Evolutionary conservation across 345 rosid species (phyloP).

Genomic region (Citropsis articulata): DNA sequence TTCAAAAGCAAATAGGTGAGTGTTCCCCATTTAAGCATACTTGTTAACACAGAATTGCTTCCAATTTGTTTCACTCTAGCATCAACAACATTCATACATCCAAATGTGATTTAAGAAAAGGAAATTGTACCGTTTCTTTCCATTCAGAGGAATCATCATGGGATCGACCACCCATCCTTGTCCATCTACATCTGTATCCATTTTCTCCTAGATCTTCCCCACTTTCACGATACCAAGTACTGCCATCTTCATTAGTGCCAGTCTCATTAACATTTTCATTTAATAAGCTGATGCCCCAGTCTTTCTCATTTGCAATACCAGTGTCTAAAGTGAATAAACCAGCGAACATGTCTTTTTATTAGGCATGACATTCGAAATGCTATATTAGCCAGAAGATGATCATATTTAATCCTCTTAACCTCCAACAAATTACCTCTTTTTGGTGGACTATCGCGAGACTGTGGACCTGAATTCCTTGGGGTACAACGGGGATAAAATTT

Average conservation of each 20-base stretch:
- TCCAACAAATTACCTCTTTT: constrained; percentile 61
- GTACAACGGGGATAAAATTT: constrained; percentile 81
- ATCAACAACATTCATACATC: constrained; percentile 14
- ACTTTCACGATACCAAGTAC: constrained; percentile 87
- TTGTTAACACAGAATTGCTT: background rate
- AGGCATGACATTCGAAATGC: constrained; percentile 2
- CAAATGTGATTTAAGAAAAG: constrained; percentile 13
- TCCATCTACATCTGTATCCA: constrained; percentile 96
- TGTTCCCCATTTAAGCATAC: background rate
- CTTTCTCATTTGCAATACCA: constrained; percentile 98
- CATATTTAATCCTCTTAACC: background rate
- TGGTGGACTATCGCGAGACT: constrained; percentile 88
- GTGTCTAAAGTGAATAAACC: constrained; percentile 57
- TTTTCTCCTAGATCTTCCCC: constrained; percentile 83
- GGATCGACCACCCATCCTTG: constrained; percentile 91
- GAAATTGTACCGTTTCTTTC: constrained; percentile 77
- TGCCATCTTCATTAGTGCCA: constrained; percentile 89
- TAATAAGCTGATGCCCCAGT: constrained; percentile 88
- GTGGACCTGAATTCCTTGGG: constrained; percentile 82
- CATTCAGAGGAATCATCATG: constrained; percentile 82
- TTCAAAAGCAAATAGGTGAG: too few relatives aligned
- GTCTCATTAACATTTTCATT: constrained; percentile 79
- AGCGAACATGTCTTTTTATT: constrained; percentile 8
- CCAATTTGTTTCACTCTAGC: constrained; percentile 5
- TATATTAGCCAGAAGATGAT: background rate